These are phyloP conservation scores for Calonectria naviculata DNA, from an alignment of 2,329 filamentous ascomycete genomes.

Conservation along the genomic window DNA sequence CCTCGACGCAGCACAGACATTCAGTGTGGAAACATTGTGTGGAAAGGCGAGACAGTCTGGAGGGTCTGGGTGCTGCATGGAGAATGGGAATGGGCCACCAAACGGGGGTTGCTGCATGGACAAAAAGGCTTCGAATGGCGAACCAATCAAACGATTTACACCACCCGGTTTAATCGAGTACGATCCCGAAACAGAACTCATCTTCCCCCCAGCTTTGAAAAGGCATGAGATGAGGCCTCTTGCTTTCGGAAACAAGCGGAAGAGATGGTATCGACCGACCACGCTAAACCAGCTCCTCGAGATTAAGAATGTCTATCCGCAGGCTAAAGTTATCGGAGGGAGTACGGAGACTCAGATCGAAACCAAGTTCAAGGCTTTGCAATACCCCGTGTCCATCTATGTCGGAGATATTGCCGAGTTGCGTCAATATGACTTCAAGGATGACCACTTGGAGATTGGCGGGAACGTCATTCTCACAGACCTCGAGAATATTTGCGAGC, in stretches of 20 bases:
- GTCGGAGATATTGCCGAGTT: conserved; percentile 94
- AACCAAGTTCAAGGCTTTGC: conserved; percentile 95
- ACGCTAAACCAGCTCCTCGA: conserved; percentile 89
- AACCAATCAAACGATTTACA: conserved; percentile 76
- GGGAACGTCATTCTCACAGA: conserved; percentile 95
- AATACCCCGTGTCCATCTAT: conserved; percentile 90
- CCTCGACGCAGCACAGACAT: conserved; percentile 91
- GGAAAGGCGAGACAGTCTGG: conserved; percentile 56
- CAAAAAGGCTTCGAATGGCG: conserved; percentile 59
- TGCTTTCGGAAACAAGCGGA: conserved; percentile 93
- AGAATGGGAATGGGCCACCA: conserved; percentile 60
- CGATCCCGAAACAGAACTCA: conserved; percentile 91
- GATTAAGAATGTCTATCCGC: conserved; percentile 87
- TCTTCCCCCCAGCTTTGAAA: conserved; percentile 88
- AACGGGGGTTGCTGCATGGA: conserved; percentile 76
- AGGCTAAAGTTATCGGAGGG: conserved; percentile 93
- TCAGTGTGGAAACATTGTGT: conserved; percentile 67
- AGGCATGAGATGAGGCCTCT: conserved; percentile 86
- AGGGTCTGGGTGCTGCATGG: conserved; percentile 77
- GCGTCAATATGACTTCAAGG: conserved; percentile 81
- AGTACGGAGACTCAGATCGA: conserved; percentile 99
- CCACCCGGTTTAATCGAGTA: conserved; percentile 95
- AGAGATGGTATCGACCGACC: conserved; percentile 92
- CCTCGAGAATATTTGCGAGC: conserved; percentile 83
- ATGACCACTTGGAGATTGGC: conserved; percentile 89